A percentile compares a stretch with the other conserved stretches of the same genome.
Conservation (phyloP, 495 filamentous ascomycete species). For the Penicillium paradoxum region DNA sequence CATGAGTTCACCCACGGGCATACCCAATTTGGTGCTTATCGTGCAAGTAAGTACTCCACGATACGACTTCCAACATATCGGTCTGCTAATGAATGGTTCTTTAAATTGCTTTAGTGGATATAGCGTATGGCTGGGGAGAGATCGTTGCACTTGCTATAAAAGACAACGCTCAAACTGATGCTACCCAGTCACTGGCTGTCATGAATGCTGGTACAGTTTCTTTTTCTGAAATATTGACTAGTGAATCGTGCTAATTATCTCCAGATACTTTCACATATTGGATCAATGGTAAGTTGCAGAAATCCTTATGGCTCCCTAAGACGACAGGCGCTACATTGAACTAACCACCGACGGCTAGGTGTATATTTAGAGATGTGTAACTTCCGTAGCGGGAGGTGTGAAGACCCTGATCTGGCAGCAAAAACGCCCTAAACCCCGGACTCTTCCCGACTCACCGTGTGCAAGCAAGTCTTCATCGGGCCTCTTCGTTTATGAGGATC, state of each 20-base stretch:
- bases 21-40: neutral
- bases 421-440: neutral
- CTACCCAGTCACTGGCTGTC: neutral
- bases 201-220: conserved; percentile 1
- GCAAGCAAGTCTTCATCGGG: neutral
- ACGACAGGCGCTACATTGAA: neutral
- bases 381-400: conserved; percentile 4
- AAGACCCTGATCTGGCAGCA: neutral
- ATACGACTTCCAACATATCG: conserved; percentile 3
- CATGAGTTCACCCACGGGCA: neutral
- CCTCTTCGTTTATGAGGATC: neutral
- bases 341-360: conserved; percentile 4
- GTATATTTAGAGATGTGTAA: conserved; percentile 1
- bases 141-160: neutral
- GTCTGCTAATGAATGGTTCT: conserved; percentile 4
- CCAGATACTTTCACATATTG: conserved; percentile 5
- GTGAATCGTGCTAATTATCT: conserved; percentile 1
- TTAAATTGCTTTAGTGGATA: neutral
- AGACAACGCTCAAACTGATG: conserved; percentile 1
- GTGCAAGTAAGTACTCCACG: neutral
- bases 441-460: neutral
- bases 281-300: conserved; percentile 4
- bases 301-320: neutral
- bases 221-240: conserved; percentile 3
- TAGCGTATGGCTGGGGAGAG: neutral